phyloP scores from a whole-genome alignment of 768 basidiomycete species.

The Clathrus columnatus region DNA sequence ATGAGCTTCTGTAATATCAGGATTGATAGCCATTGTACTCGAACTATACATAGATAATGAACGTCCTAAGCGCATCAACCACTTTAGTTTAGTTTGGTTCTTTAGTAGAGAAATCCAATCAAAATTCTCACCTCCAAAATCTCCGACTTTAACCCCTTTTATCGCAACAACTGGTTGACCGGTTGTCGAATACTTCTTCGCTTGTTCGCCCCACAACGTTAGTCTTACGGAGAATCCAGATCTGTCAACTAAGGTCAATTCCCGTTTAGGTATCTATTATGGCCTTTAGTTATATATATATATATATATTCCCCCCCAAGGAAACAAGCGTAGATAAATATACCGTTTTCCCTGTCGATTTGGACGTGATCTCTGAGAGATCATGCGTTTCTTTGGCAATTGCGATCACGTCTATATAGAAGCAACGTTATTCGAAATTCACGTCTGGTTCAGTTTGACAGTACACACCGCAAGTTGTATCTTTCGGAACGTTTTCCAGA shows the following conservation, averaged over 20 bases:
- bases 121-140: conserved; percentile 62
- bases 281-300: conserved; percentile 2
- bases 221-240: conserved; percentile 70
- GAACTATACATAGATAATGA: conserved; percentile 77
- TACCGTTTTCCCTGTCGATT: conserved; percentile 62
- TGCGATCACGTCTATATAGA: conserved; percentile 68
- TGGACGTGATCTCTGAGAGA: conserved; percentile 63
- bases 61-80: conserved; percentile 41
- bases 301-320: too few relatives aligned
- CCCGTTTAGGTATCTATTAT: conserved; percentile 74
- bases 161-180: conserved; percentile 75
- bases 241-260: conserved; percentile 80
- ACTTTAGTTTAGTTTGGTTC: background rate
- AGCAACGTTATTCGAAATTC: background rate
- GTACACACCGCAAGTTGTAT: conserved; percentile 71
- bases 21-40: conserved; percentile 76
- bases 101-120: background rate
- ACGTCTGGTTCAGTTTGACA: background rate
- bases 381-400: conserved; percentile 73
- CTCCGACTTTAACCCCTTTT: conserved; percentile 89
- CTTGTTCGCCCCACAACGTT: conserved; percentile 95
- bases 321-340: conserved; percentile 16
- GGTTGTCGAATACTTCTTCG: conserved; percentile 62
- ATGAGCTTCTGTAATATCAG: conserved; percentile 88
- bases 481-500: conserved; percentile 60